phyloP scores from a whole-genome alignment of 352 stramenopile genomes.

The Phytophthora multivora region DNA sequence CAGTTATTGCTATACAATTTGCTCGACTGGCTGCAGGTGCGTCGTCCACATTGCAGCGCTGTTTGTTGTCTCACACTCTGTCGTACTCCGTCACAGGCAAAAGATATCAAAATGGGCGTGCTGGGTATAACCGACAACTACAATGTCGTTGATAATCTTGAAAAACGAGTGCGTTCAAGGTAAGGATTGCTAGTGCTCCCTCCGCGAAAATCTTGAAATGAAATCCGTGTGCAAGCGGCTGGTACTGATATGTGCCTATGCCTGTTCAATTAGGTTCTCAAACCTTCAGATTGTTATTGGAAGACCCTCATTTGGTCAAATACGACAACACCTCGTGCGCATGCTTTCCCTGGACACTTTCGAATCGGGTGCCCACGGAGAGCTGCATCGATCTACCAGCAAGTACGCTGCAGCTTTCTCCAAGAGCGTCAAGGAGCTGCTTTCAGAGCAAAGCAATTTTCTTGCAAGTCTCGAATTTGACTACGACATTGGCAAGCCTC shows the following conservation, averaged over 20 bases:
- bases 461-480: conserved; percentile 66
- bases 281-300: conserved; percentile 81
- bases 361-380: conserved; percentile 28
- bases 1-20: conserved; percentile 87
- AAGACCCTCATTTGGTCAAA: conserved; percentile 55
- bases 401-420: conserved; percentile 54
- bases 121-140: conserved; percentile 82
- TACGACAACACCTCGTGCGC: conserved; percentile 49
- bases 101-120: conserved; percentile 81
- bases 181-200: conserved; percentile 17
- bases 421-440: conserved; percentile 39
- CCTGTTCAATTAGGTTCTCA: conserved; percentile 59
- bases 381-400: conserved; percentile 15
- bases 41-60: not conserved
- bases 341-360: conserved; percentile 46
- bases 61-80: not conserved
- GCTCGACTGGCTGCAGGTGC: conserved; percentile 82
- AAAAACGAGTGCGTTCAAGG: conserved; percentile 83
- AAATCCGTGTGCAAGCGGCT: not conserved
- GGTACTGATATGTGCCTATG: conserved; percentile 1
- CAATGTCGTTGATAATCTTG: conserved; percentile 81
- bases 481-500: conserved; percentile 77
- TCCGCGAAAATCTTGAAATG: not conserved
- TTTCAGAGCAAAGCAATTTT: conserved; percentile 41
- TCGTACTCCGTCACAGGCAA: conserved; percentile 39